Percentiles rank a stretch among this genome's conserved stretches.
phyloP scores from a whole-genome alignment of 2,329 filamentous ascomycete genomes.

The Rhynchosporium secalis region DNA sequence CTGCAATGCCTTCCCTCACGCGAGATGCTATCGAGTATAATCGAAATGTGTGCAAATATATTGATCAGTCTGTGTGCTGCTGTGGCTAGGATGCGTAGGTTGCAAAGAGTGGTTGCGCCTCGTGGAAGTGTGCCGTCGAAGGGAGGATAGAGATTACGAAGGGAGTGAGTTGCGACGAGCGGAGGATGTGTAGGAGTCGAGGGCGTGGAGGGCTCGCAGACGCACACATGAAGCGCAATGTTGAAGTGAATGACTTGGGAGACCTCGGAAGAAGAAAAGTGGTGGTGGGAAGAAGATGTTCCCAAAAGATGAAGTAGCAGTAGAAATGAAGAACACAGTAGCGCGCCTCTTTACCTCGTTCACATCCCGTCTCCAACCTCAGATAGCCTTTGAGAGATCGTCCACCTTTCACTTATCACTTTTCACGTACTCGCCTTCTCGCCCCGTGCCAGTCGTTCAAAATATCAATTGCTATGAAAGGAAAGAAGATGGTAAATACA shows the following conservation, averaged over 20 bases:
- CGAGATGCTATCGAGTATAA: background rate
- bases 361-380: conserved; percentile 27
- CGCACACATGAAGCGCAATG: conserved; percentile 32
- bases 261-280: conserved; percentile 20
- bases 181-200: conserved; percentile 17
- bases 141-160: conserved; percentile 21
- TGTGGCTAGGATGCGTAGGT: conserved; percentile 14
- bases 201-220: conserved; percentile 27
- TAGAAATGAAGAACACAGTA: conserved; percentile 23
- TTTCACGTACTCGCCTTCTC: conserved; percentile 28
- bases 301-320: conserved; percentile 24
- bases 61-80: background rate
- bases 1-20: background rate
- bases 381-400: conserved; percentile 24
- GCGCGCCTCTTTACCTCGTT: conserved; percentile 28
- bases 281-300: conserved; percentile 18
- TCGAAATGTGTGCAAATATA: background rate
- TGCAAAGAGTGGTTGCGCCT: conserved; percentile 23
- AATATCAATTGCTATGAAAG: conserved; percentile 38
- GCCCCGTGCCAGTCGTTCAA: conserved; percentile 29
- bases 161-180: conserved; percentile 13
- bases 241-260: conserved; percentile 25
- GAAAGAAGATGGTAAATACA: conserved; percentile 28
- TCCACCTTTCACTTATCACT: conserved; percentile 35
- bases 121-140: conserved; percentile 18